Base-by-base conservation (phyloP, 352 stramenopile species). In the Phytophthora ramorum region DNA sequence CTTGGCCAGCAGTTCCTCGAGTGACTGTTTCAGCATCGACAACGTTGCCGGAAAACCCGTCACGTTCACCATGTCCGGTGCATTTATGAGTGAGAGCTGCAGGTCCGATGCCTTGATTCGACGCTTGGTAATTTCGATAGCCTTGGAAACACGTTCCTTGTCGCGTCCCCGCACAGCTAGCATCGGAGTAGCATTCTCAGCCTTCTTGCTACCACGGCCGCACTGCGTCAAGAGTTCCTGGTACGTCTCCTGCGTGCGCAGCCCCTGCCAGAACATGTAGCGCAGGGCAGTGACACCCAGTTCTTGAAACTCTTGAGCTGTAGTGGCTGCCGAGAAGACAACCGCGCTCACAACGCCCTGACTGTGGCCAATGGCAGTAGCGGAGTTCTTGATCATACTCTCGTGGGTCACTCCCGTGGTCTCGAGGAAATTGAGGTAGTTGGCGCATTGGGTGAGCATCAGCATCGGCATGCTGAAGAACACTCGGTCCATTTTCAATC, bases 251-350 rank as follows among this genome's bases (percentile, higher is more conserved):
- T 96, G 86, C 8, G 79, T 71, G 57, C 83, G 83, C 9, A 97
- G 68, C 47, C 87, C 89, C 58, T 95, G 83, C 73, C 79, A 94
- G 59, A 95, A 94, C 79, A 95, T 83, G 62, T 94, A 93, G 40
- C 85, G 80, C 43, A 95, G 58, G 24, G 86, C 65, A 12, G 62
- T 48, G 14, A 94, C 66, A 2, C 72, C 68, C 2, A 90, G 40
- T 32, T 74, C 58, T 17, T 65, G 56, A 51, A 92, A 89, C 34
- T 92, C 80, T 17, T 81, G 53, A 17, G 50, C 59, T 7, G 76
- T 89, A 41, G 75, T 84, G 34, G 84, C 80, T 40, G 71, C 71
- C 0, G 89, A 76, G 51, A 95, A 85, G 20, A 95, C 63, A 10
- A 81, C 81, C 13, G 87, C 86, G 37, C 78, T 87, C 17, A 92